Evolutionary conservation across 352 stramenopile species (phyloP), one percentile per base, ranked within the genome.

Genomic region (Detonula confervacea): DNA sequence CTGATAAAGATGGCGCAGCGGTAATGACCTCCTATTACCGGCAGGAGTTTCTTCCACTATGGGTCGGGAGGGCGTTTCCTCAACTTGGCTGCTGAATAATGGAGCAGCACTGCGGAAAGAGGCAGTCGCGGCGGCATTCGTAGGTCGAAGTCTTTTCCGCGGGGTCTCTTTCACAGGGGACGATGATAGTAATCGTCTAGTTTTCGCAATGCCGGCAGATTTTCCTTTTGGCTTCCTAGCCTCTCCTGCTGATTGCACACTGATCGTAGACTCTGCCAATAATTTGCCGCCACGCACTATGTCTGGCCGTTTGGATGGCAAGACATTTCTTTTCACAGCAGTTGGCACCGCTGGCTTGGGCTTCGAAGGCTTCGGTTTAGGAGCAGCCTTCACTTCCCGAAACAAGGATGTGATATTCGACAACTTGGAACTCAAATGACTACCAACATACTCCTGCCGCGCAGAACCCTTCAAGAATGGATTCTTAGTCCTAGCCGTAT

Each of bases 371-470:
- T n/a, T n/a, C n/a, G n/a, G n/a, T n/a, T n/a, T n/a, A n/a, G n/a
- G n/a, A n/a, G n/a, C n/a, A 60, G 57, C 57, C 25, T 73, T 77
- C 64, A 84, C 77, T 47, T 80, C 77, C 37, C 70, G 77, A 75
- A 84, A 84, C 52, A 84, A 63, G 14, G 77, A 64, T n/a, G 69
- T 51, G 11, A 80, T 80, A 49, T 84, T 84, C 20, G 69, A 72
- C 70, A 84, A 35, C 55, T 84, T 80, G 24, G 77, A 77, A 51
- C 64, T 67, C 0, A 84, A 56, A 54, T 84, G 77, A 59, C 63
- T 80, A 4, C 77, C 77, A 49, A 84, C 77, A 61, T 84, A 84
- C 39, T 37, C 35, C 9, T 70, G 69, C 24, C 77, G 55, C n/a
- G 77, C 77, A 8, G 69, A 70, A 52, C 72, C 63, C 66, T 80